These are phyloP conservation scores for Ilyonectria destructans DNA, from an alignment of 2,329 filamentous ascomycete species.

Conservation along the genomic window DNA sequence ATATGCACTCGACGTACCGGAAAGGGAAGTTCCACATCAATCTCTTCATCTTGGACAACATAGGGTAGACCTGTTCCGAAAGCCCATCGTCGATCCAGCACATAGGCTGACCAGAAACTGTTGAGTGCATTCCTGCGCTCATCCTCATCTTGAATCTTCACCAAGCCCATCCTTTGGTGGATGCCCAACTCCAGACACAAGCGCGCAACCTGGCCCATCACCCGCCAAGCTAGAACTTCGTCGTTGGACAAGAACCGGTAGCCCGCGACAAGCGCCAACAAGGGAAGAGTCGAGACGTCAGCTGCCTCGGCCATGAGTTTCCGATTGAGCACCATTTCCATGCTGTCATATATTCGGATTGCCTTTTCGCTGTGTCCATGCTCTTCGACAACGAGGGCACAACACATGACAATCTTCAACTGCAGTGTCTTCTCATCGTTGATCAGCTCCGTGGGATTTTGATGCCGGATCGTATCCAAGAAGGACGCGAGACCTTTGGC, in stretches of 20 bases:
- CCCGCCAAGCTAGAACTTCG: constrained; percentile 87
- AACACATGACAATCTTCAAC: constrained; percentile 88
- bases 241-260: constrained; percentile 92
- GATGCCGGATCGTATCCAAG: constrained; percentile 70
- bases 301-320: constrained; percentile 71
- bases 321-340: constrained; percentile 80
- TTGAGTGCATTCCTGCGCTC: constrained; percentile 79
- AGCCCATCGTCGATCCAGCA: constrained; percentile 89
- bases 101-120: constrained; percentile 90
- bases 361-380: constrained; percentile 85
- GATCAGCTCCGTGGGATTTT: constrained; percentile 57
- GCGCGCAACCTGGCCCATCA: constrained; percentile 87
- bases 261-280: constrained; percentile 68
- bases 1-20: constrained; percentile 71
- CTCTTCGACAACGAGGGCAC: constrained; percentile 83
- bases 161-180: constrained; percentile 83
- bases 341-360: constrained; percentile 81
- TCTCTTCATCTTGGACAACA: constrained; percentile 87
- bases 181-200: constrained; percentile 87
- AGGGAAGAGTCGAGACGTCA: constrained; percentile 64
- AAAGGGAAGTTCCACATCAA: constrained; percentile 84
- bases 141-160: constrained; percentile 78
- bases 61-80: constrained; percentile 93
- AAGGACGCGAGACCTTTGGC: constrained; percentile 80
- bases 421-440: constrained; percentile 74